phyloP scores from a whole-genome alignment of 768 basidiomycete species.

The Tricholoma matsutake region DNA sequence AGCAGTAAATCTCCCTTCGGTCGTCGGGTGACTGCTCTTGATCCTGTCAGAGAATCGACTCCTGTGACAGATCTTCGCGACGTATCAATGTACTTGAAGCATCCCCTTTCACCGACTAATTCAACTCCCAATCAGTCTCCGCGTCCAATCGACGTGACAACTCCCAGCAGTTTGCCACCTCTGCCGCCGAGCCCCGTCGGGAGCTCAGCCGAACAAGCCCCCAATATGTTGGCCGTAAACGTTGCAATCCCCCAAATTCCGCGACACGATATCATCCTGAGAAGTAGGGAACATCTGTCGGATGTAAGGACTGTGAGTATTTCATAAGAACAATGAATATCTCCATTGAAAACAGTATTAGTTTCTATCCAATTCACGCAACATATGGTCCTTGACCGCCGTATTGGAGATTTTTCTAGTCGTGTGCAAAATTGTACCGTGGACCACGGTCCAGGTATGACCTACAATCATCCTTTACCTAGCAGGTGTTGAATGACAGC shows the following conservation, averaged over 20 bases:
- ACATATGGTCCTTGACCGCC: slow-evolving; percentile 56
- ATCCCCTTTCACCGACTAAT: slow-evolving; percentile 37
- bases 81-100: slow-evolving; percentile 52
- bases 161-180: slow-evolving; percentile 39
- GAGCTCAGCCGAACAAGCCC: slow-evolving; percentile 35
- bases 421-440: slow-evolving; percentile 50
- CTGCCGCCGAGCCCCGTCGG: slow-evolving; percentile 38
- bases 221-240: slow-evolving; percentile 26
- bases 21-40: slow-evolving; percentile 30
- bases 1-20: slow-evolving; percentile 8
- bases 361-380: slow-evolving; percentile 65
- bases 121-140: slow-evolving; percentile 25
- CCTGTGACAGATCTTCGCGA: slow-evolving; percentile 48
- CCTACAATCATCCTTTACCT: neutral
- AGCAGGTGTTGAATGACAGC: neutral
- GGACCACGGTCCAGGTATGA: slow-evolving; percentile 43
- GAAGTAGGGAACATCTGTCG: slow-evolving; percentile 33
- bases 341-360: slow-evolving; percentile 17
- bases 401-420: slow-evolving; percentile 54
- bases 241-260: slow-evolving; percentile 31
- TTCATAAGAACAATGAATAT: neutral
- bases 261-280: slow-evolving; percentile 34
- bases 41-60: slow-evolving; percentile 44
- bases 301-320: slow-evolving; percentile 35
- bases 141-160: slow-evolving; percentile 17